Conservation (phyloP, 2,329 filamentous ascomycete species). For the Arachnomyces sp. region DNA sequence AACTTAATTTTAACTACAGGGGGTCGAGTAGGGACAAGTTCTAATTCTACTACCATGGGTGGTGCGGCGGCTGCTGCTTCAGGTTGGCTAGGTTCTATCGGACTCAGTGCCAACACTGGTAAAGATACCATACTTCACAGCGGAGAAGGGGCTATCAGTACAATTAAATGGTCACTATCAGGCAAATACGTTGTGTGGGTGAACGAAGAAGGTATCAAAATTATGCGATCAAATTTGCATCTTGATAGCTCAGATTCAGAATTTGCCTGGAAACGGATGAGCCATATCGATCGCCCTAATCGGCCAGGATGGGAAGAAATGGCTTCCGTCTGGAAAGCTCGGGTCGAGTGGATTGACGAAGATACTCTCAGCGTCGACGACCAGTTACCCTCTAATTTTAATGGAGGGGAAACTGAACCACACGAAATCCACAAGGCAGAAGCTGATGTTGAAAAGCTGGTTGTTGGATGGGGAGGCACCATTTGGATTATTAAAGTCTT, state of each 20-base stretch:
- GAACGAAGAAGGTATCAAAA: slow-evolving; percentile 95
- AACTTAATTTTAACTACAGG: slow-evolving; percentile 80
- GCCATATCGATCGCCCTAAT: slow-evolving; percentile 82
- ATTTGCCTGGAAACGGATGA: slow-evolving; percentile 88
- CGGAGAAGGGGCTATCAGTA: slow-evolving; percentile 83
- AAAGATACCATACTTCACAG: slow-evolving; percentile 84
- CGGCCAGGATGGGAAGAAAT: slow-evolving; percentile 90
- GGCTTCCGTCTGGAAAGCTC: slow-evolving; percentile 89
- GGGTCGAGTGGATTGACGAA: slow-evolving; percentile 89
- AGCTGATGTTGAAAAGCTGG: slow-evolving; percentile 57
- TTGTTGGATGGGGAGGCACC: slow-evolving; percentile 93
- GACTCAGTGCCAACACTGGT: slow-evolving; percentile 67
- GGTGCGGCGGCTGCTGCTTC: slow-evolving; percentile 64
- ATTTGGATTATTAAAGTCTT: slow-evolving; percentile 94
- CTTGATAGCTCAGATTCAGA: slow-evolving; percentile 70
- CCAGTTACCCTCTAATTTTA: slow-evolving; percentile 30
- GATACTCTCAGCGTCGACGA: slow-evolving; percentile 68
- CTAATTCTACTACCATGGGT: slow-evolving; percentile 81
- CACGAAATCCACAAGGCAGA: slow-evolving; percentile 15
- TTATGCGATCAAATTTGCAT: slow-evolving; percentile 84
- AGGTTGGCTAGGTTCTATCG: slow-evolving; percentile 86
- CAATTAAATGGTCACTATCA: slow-evolving; percentile 89
- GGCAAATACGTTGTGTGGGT: slow-evolving; percentile 92
- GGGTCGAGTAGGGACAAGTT: slow-evolving; percentile 67
- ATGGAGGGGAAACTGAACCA: slow-evolving; percentile 13